Percentiles rank a stretch among this genome's conserved stretches.
Conservation (phyloP, 1,284 basidiomycete species). For the Marasmius fiardii region DNA sequence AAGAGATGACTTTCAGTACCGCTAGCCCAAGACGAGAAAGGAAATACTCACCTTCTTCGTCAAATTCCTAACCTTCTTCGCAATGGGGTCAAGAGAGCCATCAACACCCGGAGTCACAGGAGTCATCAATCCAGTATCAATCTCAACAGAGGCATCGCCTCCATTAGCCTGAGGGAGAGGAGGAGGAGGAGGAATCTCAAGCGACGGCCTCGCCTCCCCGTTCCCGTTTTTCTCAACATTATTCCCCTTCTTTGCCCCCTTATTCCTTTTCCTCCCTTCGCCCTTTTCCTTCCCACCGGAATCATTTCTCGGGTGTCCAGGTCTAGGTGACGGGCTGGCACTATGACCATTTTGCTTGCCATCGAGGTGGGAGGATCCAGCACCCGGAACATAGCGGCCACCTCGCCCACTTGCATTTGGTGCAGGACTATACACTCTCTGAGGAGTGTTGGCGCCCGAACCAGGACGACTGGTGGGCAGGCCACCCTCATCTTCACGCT, state of each 20-base stretch:
- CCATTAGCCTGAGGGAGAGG: constrained; percentile 10
- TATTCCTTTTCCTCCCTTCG: constrained; percentile 15
- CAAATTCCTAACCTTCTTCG: constrained; percentile 92
- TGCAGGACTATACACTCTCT: constrained; percentile 53
- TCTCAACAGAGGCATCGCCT: constrained; percentile 5
- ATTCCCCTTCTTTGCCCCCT: constrained; percentile 19
- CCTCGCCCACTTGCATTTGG: constrained; percentile 32
- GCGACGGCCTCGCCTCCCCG: constrained; percentile 16
- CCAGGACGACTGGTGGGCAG: constrained; percentile 39
- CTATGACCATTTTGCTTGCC: constrained; percentile 13
- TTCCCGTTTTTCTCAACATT: constrained; percentile 18
- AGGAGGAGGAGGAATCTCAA: constrained; percentile 16
- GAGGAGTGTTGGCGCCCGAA: constrained; percentile 57
- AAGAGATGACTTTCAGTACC: constrained; percentile 6
- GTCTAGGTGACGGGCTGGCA: constrained; percentile 26
- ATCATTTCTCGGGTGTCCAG: constrained; percentile 17
- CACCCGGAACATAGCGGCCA: constrained; percentile 64
- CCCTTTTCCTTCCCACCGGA: constrained; percentile 17
- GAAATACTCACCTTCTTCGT: constrained; percentile 79
- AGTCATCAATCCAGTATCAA: constrained; percentile 30
- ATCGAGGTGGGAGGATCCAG: constrained; percentile 25
- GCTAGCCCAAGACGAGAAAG: constrained; percentile 6
- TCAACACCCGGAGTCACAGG: constrained; percentile 60
- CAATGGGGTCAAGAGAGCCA: constrained; percentile 65
- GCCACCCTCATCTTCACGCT: constrained; percentile 85